Conservation (phyloP, 2,329 filamentous ascomycete species). For the Teratosphaeria pseudoeucalypti region DNA sequence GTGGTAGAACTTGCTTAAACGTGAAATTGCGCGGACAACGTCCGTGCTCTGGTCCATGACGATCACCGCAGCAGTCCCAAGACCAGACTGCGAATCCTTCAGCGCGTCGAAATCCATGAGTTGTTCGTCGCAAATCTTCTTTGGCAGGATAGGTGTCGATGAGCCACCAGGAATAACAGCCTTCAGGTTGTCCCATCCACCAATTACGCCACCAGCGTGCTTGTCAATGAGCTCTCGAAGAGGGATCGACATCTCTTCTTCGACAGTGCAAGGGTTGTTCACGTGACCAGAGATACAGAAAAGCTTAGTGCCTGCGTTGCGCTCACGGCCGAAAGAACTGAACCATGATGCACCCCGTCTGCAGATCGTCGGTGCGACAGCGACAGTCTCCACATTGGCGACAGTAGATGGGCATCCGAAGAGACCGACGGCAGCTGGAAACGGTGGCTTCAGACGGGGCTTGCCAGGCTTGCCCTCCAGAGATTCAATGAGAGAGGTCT, state of each 20-base stretch:
- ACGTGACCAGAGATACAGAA: constrained; percentile 98
- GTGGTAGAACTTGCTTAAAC: constrained; percentile 93
- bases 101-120: constrained; percentile 98
- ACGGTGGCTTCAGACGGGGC: constrained; percentile 95
- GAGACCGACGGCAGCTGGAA: constrained; percentile 91
- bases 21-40: constrained; percentile 84
- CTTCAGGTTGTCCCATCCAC: constrained; percentile 95
- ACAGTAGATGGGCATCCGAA: constrained; percentile 98
- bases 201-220: constrained; percentile 92
- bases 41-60: constrained; percentile 99
- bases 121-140: constrained; percentile 81
- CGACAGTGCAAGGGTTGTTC: constrained; percentile 95
- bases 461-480: constrained; percentile 98
- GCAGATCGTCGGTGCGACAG: constrained; percentile 91
- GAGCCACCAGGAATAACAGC: constrained; percentile 94
- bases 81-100: constrained; percentile 94
- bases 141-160: constrained; percentile 90
- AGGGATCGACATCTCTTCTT: constrained; percentile 98
- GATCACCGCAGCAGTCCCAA: constrained; percentile 93
- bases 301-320: constrained; percentile 94
- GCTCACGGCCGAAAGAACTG: constrained; percentile 82
- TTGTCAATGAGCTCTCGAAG: constrained; percentile 93
- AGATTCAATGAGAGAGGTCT: constrained; percentile 96
- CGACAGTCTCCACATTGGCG: constrained; percentile 94
- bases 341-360: constrained; percentile 91